A percentile compares a stretch with the other conserved stretches of the same genome.
Conservation (phyloP, 345 rosid species). For the Abelmoschus esculentus region DNA sequence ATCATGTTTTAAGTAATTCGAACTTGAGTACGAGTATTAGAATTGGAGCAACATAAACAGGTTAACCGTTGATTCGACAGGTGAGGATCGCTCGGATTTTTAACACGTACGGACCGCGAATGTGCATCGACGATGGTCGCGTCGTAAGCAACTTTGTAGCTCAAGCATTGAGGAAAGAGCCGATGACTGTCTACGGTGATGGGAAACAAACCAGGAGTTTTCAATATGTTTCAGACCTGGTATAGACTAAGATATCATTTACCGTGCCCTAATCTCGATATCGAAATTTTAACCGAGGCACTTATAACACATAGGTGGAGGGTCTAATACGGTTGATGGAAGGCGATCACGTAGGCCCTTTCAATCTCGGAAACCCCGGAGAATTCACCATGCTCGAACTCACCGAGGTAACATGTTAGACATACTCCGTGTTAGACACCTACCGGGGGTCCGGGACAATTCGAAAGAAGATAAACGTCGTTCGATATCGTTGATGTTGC, state of each 20-base stretch:
- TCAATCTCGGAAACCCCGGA: background rate
- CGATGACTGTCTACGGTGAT: conserved; percentile 94
- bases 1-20: too few species aligned
- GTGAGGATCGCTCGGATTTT: conserved; percentile 40
- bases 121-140: conserved; percentile 98
- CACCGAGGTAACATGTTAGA: background rate
- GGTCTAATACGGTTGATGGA: background rate
- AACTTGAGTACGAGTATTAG: too few species aligned
- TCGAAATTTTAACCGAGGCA: too few species aligned
- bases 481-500: background rate
- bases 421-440: too few species aligned
- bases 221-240: conserved; percentile 95
- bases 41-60: too few species aligned
- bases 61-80: conserved; percentile 59
- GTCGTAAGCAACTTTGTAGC: conserved; percentile 99
- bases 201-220: conserved; percentile 99
- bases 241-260: background rate
- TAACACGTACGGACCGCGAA: conserved; percentile 73
- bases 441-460: too few species aligned
- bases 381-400: background rate
- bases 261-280: too few species aligned
- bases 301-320: background rate
- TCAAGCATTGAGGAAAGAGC: conserved; percentile 90
- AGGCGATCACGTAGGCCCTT: background rate
- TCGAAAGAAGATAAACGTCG: background rate